phyloP scores from a whole-genome alignment of 1,139 yeast species.

The Taiozyma sp. region DNA sequence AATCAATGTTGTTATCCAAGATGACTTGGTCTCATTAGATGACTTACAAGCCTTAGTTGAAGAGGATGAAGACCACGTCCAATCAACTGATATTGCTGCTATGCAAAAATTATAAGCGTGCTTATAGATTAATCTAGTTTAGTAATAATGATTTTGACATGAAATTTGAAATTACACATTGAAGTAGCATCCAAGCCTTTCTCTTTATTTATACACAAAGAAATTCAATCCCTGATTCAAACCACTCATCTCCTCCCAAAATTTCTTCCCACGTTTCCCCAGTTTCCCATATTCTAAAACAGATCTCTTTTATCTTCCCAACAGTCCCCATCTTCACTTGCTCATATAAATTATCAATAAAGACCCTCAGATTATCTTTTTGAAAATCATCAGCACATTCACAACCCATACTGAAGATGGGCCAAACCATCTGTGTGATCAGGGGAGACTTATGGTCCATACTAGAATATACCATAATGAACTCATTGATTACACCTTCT shows the following conservation, averaged over 20 bases:
- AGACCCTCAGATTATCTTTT: slow-evolving; percentile 25
- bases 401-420: slow-evolving; percentile 43
- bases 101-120: slow-evolving; percentile 79
- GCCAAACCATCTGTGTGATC: slow-evolving; percentile 58
- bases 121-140: not conserved
- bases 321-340: slow-evolving; percentile 49
- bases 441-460: slow-evolving; percentile 39
- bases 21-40: slow-evolving; percentile 88
- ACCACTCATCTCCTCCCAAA: slow-evolving; percentile 36
- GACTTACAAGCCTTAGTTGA: slow-evolving; percentile 81
- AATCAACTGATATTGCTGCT: slow-evolving; percentile 97
- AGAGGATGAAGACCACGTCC: slow-evolving; percentile 98
- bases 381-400: slow-evolving; percentile 33
- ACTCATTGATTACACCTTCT: slow-evolving; percentile 35
- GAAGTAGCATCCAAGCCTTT: not conserved
- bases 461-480: slow-evolving; percentile 38
- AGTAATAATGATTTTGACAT: not conserved
- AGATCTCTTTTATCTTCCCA: slow-evolving; percentile 34
- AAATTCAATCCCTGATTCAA: slow-evolving; percentile 42
- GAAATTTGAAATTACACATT: not conserved
- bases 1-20: slow-evolving; percentile 97
- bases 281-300: slow-evolving; percentile 38
- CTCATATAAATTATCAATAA: slow-evolving; percentile 36
- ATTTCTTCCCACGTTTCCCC: slow-evolving; percentile 36
- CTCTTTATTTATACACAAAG: slow-evolving; percentile 29